Percentiles rank a stretch among this genome's conserved stretches.
Evolutionary conservation across 164 flowering plant genomes (phyloP).

Genomic region (Echeveria elegans): DNA sequence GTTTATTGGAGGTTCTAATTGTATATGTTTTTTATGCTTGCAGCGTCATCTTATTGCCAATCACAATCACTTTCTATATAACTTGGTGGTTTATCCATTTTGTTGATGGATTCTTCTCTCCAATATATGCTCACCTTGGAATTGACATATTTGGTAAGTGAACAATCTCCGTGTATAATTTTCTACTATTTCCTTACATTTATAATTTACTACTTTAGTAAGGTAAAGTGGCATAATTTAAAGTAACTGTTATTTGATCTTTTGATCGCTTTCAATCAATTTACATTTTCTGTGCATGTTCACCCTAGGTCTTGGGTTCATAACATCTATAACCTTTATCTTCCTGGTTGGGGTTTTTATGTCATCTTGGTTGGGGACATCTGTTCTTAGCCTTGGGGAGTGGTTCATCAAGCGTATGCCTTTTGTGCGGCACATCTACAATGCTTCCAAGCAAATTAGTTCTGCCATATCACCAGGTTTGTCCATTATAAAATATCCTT

Average conservation of each 20-base stretch:
- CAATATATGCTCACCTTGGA: conserved; percentile 75
- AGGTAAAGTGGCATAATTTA: not conserved
- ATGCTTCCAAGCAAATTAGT: conserved; percentile 79
- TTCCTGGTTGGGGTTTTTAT: conserved; percentile 78
- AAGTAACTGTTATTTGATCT: not conserved
- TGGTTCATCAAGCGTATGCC: conserved; percentile 87
- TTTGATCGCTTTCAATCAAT: not conserved
- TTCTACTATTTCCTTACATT: not conserved
- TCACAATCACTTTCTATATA: conserved; percentile 67
- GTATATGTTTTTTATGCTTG: conserved; percentile 11
- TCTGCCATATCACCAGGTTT: conserved; percentile 73
- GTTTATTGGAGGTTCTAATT: not conserved
- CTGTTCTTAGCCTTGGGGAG: conserved; percentile 63
- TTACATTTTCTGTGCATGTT: not conserved
- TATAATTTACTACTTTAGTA: conserved; percentile 18
- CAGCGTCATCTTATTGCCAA: conserved; percentile 78
- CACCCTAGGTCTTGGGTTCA: conserved; percentile 58
- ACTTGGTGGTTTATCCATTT: conserved; percentile 87
- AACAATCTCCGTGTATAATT: not conserved
- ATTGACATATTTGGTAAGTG: conserved; percentile 62
- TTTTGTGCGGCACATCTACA: conserved; percentile 69
- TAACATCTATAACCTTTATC: conserved; percentile 68
- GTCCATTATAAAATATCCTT: conserved; percentile 14
- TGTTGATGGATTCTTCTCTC: conserved; percentile 74
- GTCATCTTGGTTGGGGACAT: conserved; percentile 83